A percentile compares a stretch with the other conserved stretches of the same genome.
Conservation (phyloP, 257 asterid genomes). For the Fraxinus americana region DNA sequence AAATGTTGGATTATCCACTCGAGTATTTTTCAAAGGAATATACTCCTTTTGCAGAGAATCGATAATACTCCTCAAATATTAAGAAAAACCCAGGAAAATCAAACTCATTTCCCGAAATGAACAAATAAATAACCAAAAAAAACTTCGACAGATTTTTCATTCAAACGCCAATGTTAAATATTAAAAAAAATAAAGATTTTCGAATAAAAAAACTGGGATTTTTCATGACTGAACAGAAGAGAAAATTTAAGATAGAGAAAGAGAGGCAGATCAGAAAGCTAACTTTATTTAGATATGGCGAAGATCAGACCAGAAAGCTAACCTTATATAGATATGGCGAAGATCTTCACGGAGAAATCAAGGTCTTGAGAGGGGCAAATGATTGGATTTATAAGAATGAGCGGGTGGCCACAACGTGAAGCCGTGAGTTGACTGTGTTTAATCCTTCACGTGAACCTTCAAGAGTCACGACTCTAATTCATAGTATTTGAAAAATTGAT, state of each 20-base stretch:
- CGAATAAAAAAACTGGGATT: background rate
- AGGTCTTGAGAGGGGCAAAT: background rate
- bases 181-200: background rate
- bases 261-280: slow-evolving; percentile 2
- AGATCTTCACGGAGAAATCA: background rate
- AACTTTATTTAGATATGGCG: background rate
- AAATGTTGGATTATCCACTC: background rate
- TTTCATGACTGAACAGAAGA: background rate
- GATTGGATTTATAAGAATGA: no score
- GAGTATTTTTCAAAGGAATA: background rate
- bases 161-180: slow-evolving; percentile 8
- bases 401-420: no score
- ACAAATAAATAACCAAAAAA: background rate
- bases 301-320: no score
- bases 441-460: no score
- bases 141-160: background rate
- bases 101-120: background rate
- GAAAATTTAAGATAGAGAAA: background rate
- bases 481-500: no score
- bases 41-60: background rate
- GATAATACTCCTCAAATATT: background rate
- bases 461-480: no score
- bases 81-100: slow-evolving; percentile 16
- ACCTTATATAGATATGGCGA: background rate
- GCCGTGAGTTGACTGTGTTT: no score